Evolutionary conservation across 495 filamentous ascomycete genomes (phyloP).

Genomic region (Cenococcum geophilum): DNA sequence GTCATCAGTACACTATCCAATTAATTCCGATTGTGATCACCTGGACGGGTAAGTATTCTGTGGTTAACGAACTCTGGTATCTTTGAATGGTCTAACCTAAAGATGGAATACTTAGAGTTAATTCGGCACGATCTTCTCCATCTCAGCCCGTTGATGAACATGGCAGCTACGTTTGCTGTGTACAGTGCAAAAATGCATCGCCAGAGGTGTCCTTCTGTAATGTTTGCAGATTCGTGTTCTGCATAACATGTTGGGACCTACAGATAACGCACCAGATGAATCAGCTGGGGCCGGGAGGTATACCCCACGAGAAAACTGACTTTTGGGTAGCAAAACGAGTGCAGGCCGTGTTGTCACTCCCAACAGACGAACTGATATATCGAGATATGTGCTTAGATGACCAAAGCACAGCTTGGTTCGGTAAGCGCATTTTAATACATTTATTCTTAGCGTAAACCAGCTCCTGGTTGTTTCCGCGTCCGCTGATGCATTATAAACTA

Average conservation of each 20-base stretch:
- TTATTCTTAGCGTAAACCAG: conserved; percentile 16
- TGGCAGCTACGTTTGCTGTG: not conserved
- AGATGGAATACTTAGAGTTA: not conserved
- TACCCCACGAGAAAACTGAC: not conserved
- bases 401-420: conserved; percentile 48
- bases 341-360: not conserved
- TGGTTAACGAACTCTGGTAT: not conserved
- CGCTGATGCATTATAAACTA: conserved; percentile 35
- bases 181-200: not conserved
- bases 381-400: conserved; percentile 32
- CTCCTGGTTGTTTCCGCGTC: conserved; percentile 29
- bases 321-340: not conserved
- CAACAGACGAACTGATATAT: not conserved
- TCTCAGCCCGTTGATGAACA: not conserved
- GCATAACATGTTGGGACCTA: not conserved
- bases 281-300: not conserved
- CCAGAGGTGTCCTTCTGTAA: not conserved
- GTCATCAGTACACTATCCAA: not conserved
- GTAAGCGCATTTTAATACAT: conserved; percentile 31
- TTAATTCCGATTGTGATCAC: not conserved
- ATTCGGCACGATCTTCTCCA: not conserved
- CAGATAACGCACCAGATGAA: not conserved
- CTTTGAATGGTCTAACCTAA: not conserved
- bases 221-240: not conserved
- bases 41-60: not conserved